Percentiles rank a stretch among this genome's conserved stretches.
Evolutionary conservation across 1,284 basidiomycete genomes (phyloP).

Genomic region (Porodaedalea pini): DNA sequence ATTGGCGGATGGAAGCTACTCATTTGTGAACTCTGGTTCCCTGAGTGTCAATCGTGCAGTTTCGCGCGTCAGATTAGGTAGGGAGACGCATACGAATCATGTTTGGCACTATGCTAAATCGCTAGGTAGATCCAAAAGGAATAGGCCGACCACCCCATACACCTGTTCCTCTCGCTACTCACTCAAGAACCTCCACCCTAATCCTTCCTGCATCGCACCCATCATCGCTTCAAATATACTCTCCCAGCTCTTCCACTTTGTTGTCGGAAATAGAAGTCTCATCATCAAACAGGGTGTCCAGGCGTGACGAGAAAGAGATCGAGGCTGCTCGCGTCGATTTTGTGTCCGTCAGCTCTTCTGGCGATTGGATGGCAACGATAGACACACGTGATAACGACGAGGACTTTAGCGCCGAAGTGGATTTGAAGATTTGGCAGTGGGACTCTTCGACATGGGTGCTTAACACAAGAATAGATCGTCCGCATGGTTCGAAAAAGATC

Average conservation of each 20-base stretch:
- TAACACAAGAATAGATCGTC: slow-evolving; percentile 88
- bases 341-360: slow-evolving; percentile 61
- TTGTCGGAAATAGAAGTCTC: slow-evolving; percentile 89
- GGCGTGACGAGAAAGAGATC: slow-evolving; percentile 75
- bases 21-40: slow-evolving; percentile 72
- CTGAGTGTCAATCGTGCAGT: slow-evolving; percentile 75
- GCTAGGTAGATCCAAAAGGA: slow-evolving; percentile 14
- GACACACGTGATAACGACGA: slow-evolving; percentile 74
- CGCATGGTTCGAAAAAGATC: slow-evolving; percentile 71
- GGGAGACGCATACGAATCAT: slow-evolving; percentile 25
- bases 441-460: slow-evolving; percentile 50
- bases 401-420: slow-evolving; percentile 62
- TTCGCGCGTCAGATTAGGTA: slow-evolving; percentile 76
- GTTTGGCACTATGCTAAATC: neutral
- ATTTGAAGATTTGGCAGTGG: slow-evolving; percentile 93
- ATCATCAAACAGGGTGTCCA: slow-evolving; percentile 88
- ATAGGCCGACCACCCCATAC: slow-evolving; percentile 8
- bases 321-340: slow-evolving; percentile 77
- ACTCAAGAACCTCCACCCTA: slow-evolving; percentile 68
- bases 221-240: slow-evolving; percentile 90
- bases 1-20: slow-evolving; percentile 79
- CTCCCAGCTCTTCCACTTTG: slow-evolving; percentile 67
- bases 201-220: slow-evolving; percentile 93
- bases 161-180: slow-evolving; percentile 63
- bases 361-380: slow-evolving; percentile 93